Conservation (phyloP, 2,329 filamentous ascomycete genomes). For the Chrysoporthe austroafricana region DNA sequence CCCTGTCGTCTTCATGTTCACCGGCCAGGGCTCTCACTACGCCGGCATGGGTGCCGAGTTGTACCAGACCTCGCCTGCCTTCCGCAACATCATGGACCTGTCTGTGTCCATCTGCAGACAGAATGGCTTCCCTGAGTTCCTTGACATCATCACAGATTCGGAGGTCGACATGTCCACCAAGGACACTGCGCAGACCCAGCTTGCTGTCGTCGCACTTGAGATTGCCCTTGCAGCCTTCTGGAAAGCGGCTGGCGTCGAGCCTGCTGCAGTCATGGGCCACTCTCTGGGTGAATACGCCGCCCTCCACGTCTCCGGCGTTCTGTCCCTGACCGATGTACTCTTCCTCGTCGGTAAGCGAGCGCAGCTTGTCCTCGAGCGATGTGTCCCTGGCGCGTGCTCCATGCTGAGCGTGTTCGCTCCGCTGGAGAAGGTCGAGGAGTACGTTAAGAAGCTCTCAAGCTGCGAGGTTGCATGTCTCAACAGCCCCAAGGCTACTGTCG, state of each 20-base stretch:
- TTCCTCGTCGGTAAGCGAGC: constrained; percentile 68
- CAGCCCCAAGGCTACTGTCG: constrained; percentile 68
- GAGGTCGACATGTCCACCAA: constrained; percentile 43
- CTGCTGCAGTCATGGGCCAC: constrained; percentile 53
- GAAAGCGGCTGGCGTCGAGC: constrained; percentile 51
- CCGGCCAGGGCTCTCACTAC: constrained; percentile 53
- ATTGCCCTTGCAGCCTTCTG: constrained; percentile 55
- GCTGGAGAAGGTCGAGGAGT: constrained; percentile 53
- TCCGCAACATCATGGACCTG: constrained; percentile 54
- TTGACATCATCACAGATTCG: constrained; percentile 47
- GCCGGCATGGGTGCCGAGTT: constrained; percentile 49
- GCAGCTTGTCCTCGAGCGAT: constrained; percentile 61
- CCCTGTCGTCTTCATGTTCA: constrained; percentile 51
- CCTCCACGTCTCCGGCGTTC: constrained; percentile 66
- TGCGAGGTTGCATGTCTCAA: constrained; percentile 69
- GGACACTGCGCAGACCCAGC: constrained; percentile 50
- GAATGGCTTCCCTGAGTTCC: constrained; percentile 54
- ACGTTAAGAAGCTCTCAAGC: constrained; percentile 45
- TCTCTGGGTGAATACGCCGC: constrained; percentile 73
- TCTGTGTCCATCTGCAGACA: constrained; percentile 52
- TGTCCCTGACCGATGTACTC: constrained; percentile 68
- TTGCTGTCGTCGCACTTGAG: constrained; percentile 51
- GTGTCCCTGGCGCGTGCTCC: constrained; percentile 63
- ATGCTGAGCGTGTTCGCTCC: constrained; percentile 49
- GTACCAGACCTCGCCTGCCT: constrained; percentile 45